Base-by-base conservation (phyloP, 129 eudicot genomes). In the Tagetes erecta region DNA sequence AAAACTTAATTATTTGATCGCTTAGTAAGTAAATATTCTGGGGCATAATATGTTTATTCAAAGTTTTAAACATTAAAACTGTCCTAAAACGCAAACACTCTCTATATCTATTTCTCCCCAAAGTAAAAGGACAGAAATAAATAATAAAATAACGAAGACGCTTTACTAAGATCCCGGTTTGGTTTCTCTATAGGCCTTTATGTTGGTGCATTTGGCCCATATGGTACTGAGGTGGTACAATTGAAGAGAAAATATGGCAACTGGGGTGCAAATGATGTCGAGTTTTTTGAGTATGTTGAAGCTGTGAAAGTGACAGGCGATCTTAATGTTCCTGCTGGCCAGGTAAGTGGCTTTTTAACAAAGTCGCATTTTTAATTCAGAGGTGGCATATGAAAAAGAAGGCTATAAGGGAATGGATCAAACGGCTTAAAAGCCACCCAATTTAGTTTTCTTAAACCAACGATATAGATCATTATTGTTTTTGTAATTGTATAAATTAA, bases 221-320 rank as follows among this genome's bases (percentile, higher is more conserved):
- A 85, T 84, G 99, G 97, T 30, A 82, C 99, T 45, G 99, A 95
- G 84, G 88, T 95, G 34, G 97, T 95, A 52, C 99, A 95, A 44
- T 80, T 95, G 64, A 91, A 86, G 82, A 97, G 96, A 62, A 95
- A 91, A 80, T 95, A 88, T 85, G 99, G 99, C 73, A 92, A 85
- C 71, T 95, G 99, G 99, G 82, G 78, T 55, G 80, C 56, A 8
- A 81, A 70, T 76, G 88, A 82, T 75, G 85, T 80, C 5, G 88
- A 95, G 76, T 95, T 95, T 76, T 95, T 88, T 74, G 99, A 95
- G 85, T 95, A 95, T 78, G 96, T 95, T 68, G 99, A 95, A 81
- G 99, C 99, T 36, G 97, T 95, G 78, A 95, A 95, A 83, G 89
- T 95, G 66, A 95, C 99, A 27, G 99, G 99, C 57, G 97, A 95